Base-by-base conservation (phyloP, 2,329 filamentous ascomycete species). In the Aspergillus cejpii region DNA sequence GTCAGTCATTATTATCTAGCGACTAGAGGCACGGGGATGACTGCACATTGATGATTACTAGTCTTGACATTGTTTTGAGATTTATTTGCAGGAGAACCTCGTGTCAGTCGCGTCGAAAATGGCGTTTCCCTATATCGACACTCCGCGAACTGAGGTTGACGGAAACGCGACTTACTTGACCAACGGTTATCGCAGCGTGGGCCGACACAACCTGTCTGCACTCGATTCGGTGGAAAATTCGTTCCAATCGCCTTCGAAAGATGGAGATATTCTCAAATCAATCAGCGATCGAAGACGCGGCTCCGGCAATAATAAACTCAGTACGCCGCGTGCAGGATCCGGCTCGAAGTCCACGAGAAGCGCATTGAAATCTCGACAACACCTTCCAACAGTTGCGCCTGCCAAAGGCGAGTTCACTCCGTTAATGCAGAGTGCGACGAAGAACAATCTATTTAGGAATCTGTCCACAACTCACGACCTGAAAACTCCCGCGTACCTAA, bases 151-250 rank as follows among this genome's bases (percentile, higher is more conserved):
- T 50, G 66, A 71, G 58, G 85, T 89, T 61, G 68, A 83, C 55
- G 88, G 85, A 61, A 88, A 96, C 76, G 82, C 81, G 68, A 94
- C 89, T 54, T 91, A 84, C 67, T 74, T 94, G 51, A 80, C 66
- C 74, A 81, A 68, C 69, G 78, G 69, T 71, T 73, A 81, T 57
- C 83, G 88, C 61, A 71, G 68, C 53, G 65, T 58, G 37, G 63
- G 62, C 39, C 61, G 67, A 48, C 60, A 64, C 39, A 65, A 70
- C 41, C 53, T 71, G 14, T 69, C 68, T 20, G 64, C 64, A 15
- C 81, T 94, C 61, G 88, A 94, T 65, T 94, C 88, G 41, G 84
- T 89, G 58, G 88, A 94, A 63, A 82, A 87, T 45, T 92, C 91
- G 1, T 95, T 96, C 56, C 80, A 83, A 45, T 89, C 87, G 23